These are phyloP conservation scores for Lipomyces lipofer DNA, from an alignment of 805 yeast genomes.

Conservation along the genomic window DNA sequence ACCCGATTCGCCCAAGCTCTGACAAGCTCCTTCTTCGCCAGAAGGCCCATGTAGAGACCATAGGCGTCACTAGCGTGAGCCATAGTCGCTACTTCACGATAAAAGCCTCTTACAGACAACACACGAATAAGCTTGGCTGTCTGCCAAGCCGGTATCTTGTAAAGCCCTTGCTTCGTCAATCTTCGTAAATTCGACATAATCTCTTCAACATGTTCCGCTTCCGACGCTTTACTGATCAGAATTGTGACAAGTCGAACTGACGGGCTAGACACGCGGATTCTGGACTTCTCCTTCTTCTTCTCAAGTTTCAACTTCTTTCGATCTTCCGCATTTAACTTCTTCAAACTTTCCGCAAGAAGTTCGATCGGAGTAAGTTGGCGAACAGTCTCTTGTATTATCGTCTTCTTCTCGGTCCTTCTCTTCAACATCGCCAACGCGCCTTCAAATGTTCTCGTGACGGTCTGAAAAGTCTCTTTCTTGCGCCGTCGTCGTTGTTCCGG, in stretches of 20 bases:
- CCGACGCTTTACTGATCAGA: conserved; percentile 4
- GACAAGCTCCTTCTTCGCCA: neutral
- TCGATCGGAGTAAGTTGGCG: neutral
- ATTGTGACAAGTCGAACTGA: conserved; percentile 2
- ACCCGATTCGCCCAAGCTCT: neutral
- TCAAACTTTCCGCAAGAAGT: neutral
- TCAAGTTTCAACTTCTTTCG: neutral
- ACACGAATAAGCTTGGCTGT: conserved; percentile 7
- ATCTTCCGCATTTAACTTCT: neutral
- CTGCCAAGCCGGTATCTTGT: conserved; percentile 14
- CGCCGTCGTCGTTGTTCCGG: neutral
- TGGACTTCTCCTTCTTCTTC: neutral
- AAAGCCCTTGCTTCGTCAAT: conserved; percentile 1
- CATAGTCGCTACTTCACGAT: neutral
- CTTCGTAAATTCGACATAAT: conserved; percentile 5
- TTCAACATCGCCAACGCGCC: neutral
- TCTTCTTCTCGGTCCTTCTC: neutral
- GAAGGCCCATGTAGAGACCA: neutral
- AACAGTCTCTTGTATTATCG: neutral
- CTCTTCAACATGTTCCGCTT: neutral
- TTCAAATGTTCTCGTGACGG: neutral
- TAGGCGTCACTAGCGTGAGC: neutral
- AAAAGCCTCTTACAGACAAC: conserved; percentile 11
- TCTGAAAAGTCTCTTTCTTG: neutral
- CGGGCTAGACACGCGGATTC: conserved; percentile 1